Evolutionary conservation across 1,139 yeast genomes (phyloP), one percentile per base, ranked within the genome.

Genomic region (Zygotorulaspora mrakii): DNA sequence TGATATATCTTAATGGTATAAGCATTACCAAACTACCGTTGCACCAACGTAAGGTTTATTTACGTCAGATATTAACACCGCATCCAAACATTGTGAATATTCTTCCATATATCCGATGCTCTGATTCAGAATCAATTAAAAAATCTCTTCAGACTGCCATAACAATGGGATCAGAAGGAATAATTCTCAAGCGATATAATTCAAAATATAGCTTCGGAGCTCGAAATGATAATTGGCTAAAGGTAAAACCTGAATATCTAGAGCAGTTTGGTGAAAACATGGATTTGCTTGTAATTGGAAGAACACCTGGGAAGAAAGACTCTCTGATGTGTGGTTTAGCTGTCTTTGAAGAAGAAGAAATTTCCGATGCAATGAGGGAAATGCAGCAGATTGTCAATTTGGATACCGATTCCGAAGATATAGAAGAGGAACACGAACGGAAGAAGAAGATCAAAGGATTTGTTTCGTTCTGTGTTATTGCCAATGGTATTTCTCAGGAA

Each of bases 201-300:
- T 73, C 84, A 11, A 66, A 62, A 14, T 91, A 91, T 59, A 59
- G 65, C 4, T 70, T 84, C 10, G 88, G 79, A 14, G 72, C 71
- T 34, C 66, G 89, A 39, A 71, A 72, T 33, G 71, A 72, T 20
- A 66, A 70, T 14, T 89, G 97, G 96, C 68, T 86, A 18, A 91
- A 91, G 55, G 76, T 89, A 2, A 91, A 91, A 59, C 97, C 97
- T 0, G 96, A 89, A 51, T 89, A 88, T 58, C 67, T 88, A 43
- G 83, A 79, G 44, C 87, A 83, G 39, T 84, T 84, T 61, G 95
- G 95, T 6, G 95, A 87, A 48, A 84, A 84, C 52, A 67, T 89
- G 48, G 98, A 91, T 62, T 61, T 88, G 33, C 70, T 79, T 1
- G 76, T 91, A 0, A 77, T 89, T 43, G 97, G 96, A 0, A 82